These are phyloP conservation scores for Aphanomyces euteiches DNA, from an alignment of 352 stramenopile species.

Conservation along the genomic window DNA sequence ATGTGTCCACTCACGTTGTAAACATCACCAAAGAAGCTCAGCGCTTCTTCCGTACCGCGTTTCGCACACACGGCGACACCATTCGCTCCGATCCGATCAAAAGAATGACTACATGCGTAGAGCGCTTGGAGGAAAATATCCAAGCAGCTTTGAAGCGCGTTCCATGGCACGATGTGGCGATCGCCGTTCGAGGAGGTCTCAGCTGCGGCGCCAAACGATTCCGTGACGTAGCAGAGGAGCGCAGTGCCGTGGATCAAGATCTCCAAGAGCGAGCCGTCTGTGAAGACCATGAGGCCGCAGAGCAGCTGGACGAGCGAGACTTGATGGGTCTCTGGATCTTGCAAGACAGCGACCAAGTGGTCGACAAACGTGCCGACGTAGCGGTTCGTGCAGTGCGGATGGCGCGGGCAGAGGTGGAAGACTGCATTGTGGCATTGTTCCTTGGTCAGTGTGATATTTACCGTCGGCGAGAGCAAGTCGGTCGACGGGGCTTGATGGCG, in stretches of 20 bases:
- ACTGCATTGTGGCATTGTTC: conserved; percentile 13
- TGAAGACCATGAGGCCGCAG: conserved; percentile 30
- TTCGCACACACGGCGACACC: background rate
- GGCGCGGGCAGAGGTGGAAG: conserved; percentile 19
- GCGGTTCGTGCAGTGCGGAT: conserved; percentile 23
- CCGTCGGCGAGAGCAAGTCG: conserved; percentile 26
- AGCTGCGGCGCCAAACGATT: conserved; percentile 15
- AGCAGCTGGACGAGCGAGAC: conserved; percentile 24
- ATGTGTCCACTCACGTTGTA: conserved; percentile 30
- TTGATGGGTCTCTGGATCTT: background rate
- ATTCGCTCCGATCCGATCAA: background rate
- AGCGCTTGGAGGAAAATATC: conserved; percentile 27
- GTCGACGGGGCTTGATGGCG: conserved; percentile 18
- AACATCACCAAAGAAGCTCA: conserved; percentile 8
- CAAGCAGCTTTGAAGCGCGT: background rate
- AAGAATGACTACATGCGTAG: conserved; percentile 12
- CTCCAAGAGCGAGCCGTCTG: conserved; percentile 18
- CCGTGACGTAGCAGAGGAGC: conserved; percentile 20
- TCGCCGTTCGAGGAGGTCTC: background rate
- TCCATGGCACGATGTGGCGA: conserved; percentile 15
- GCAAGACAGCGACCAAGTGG: conserved; percentile 13
- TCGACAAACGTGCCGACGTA: conserved; percentile 18
- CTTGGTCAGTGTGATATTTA: conserved; percentile 21
- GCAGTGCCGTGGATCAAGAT: conserved; percentile 26
- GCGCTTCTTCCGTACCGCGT: conserved; percentile 25